Percentiles rank a stretch among this genome's conserved stretches.
Conservation (phyloP, 345 rosid genomes). For the Gossypioides kirkii region DNA sequence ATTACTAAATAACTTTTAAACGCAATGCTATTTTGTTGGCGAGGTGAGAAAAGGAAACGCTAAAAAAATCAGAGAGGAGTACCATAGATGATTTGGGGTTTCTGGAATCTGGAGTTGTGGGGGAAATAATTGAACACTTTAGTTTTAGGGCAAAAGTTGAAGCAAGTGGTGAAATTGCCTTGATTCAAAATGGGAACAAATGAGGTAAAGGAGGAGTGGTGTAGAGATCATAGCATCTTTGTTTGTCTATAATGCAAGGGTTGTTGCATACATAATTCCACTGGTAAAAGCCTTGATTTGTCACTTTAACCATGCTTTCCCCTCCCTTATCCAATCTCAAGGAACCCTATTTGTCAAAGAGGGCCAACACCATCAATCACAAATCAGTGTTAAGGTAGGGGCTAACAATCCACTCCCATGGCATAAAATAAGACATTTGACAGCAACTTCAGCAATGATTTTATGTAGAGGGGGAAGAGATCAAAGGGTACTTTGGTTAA, state of each 20-base stretch:
- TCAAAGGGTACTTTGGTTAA: constrained; percentile 5
- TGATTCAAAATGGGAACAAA: neutral
- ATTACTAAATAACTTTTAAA: too few relatives aligned
- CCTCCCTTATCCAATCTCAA: neutral
- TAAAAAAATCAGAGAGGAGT: too few relatives aligned
- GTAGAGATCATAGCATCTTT: neutral
- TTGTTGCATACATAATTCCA: constrained; percentile 2
- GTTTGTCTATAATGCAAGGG: neutral
- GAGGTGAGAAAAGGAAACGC: too few relatives aligned
- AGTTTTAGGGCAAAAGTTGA: neutral
- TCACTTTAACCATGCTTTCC: neutral
- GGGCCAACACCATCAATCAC: too few relatives aligned
- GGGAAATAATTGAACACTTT: neutral
- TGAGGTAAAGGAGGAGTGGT: neutral
- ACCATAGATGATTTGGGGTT: too few relatives aligned
- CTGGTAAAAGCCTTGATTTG: constrained; percentile 4
- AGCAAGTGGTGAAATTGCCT: neutral
- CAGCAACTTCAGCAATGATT: constrained; percentile 21
- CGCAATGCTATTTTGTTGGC: too few relatives aligned
- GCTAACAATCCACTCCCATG: neutral
- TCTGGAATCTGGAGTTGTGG: neutral
- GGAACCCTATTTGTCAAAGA: neutral
- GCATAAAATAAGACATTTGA: constrained; percentile 20
- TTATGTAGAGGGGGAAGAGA: neutral
- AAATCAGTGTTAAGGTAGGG: constrained; percentile 5